Conservation (phyloP, 2,329 filamentous ascomycete genomes). For the Aspergillus novofumigatus region DNA sequence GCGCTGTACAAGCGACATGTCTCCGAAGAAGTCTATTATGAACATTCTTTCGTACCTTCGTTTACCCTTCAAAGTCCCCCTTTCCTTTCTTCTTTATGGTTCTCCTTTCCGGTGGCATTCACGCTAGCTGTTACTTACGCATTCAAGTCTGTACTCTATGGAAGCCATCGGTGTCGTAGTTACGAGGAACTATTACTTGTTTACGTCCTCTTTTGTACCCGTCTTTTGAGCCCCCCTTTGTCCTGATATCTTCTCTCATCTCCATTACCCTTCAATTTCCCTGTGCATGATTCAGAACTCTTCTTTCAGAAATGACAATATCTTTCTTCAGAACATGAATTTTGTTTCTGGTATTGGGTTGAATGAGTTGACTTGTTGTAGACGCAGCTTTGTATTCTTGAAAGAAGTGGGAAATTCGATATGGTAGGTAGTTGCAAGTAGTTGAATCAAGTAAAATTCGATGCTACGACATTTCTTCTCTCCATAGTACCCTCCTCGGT, state of each 20-base stretch:
- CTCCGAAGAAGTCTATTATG: constrained; percentile 5
- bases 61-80: constrained; percentile 4
- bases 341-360: background rate
- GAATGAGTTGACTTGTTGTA: background rate
- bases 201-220: constrained; percentile 2
- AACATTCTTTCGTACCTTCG: constrained; percentile 7
- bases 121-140: constrained; percentile 14
- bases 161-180: constrained; percentile 8
- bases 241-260: background rate
- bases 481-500: background rate
- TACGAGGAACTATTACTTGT: constrained; percentile 6
- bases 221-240: constrained; percentile 1
- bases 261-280: background rate
- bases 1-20: constrained; percentile 7
- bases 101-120: constrained; percentile 8
- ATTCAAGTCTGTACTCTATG: constrained; percentile 20
- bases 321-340: background rate
- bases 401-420: background rate
- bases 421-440: background rate
- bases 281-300: background rate
- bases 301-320: background rate
- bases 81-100: constrained; percentile 3
- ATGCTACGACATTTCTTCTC: background rate
- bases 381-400: background rate
- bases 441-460: background rate